These are phyloP conservation scores for Hyphopichia khmerensis DNA, from an alignment of 1,139 yeast species.

Conservation along the genomic window DNA sequence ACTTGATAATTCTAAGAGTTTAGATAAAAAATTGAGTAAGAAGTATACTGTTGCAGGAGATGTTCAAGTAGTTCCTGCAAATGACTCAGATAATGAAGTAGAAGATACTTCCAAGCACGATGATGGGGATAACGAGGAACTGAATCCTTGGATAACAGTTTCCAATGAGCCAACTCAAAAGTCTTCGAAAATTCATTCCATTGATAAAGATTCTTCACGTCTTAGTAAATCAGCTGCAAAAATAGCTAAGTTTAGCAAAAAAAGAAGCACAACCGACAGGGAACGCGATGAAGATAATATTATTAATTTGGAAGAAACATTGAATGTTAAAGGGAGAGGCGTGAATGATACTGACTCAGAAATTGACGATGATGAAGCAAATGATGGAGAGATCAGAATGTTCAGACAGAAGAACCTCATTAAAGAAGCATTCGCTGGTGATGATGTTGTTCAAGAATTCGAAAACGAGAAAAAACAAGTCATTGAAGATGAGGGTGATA, in stretches of 20 bases:
- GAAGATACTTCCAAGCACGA: conserved; percentile 3
- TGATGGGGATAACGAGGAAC: conserved; percentile 25
- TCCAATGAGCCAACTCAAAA: conserved; percentile 37
- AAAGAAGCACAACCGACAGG: conserved; percentile 31
- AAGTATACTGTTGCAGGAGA: conserved; percentile 18
- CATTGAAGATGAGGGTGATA: conserved; percentile 80
- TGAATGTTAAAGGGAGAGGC: conserved; percentile 28
- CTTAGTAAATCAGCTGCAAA: conserved; percentile 54
- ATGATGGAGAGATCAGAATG: conserved; percentile 32
- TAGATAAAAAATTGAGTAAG: conserved; percentile 39
- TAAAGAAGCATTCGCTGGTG: conserved; percentile 95
- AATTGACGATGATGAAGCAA: conserved; percentile 35
- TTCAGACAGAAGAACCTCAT: conserved; percentile 83
- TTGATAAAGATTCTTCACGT: conserved; percentile 60
- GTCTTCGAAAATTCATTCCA: conserved; percentile 51
- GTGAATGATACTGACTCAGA: conserved; percentile 33
- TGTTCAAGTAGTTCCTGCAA: background rate
- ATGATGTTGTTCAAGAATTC: conserved; percentile 82
- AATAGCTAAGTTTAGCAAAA: conserved; percentile 42
- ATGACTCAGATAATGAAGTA: background rate
- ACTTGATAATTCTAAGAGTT: conserved; percentile 52
- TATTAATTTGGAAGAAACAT: conserved; percentile 50
- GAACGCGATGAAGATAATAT: conserved; percentile 30
- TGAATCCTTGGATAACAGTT: conserved; percentile 72
- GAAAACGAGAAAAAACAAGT: conserved; percentile 67